Conservation (phyloP, 2,329 filamentous ascomycete genomes). For the Clonostachys rhizophaga region DNA sequence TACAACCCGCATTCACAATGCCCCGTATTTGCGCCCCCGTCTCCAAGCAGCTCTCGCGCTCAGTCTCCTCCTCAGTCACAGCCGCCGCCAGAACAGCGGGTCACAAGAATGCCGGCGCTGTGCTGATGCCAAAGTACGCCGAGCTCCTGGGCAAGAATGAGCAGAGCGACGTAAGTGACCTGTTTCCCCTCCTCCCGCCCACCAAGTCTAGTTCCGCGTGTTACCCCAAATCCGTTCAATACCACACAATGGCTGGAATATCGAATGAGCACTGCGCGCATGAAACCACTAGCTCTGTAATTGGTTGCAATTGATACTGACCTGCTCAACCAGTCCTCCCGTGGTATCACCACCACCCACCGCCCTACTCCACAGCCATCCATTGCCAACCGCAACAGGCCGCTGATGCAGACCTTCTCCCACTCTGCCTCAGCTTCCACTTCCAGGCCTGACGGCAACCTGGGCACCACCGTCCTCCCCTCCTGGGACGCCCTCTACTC, state of each 20-base stretch:
- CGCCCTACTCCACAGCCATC: constrained; percentile 40
- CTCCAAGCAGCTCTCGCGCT: constrained; percentile 43
- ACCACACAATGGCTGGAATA: not conserved
- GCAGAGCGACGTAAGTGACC: constrained; percentile 31
- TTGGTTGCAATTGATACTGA: too few species aligned
- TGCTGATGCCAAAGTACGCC: constrained; percentile 41
- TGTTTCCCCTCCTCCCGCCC: not conserved
- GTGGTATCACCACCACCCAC: constrained; percentile 40
- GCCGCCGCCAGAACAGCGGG: constrained; percentile 24
- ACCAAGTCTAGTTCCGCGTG: not conserved
- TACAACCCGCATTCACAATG: constrained; percentile 20
- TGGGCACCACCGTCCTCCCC: constrained; percentile 52
- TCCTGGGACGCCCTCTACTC: constrained; percentile 25
- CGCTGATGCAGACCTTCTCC: constrained; percentile 61
- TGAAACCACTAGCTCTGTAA: not conserved
- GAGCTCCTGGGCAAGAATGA: constrained; percentile 34
- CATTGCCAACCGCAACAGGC: constrained; percentile 38
- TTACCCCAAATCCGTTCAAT: not conserved
- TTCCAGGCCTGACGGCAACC: constrained; percentile 27
- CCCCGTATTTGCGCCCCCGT: constrained; percentile 44
- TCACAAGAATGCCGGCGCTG: constrained; percentile 27
- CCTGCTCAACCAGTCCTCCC: constrained; percentile 18
- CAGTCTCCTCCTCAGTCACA: constrained; percentile 35
- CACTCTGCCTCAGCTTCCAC: constrained; percentile 40
- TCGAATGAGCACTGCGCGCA: not conserved